A percentile compares a stretch with the other conserved stretches of the same genome.
phyloP scores from a whole-genome alignment of 2,329 filamentous ascomycete species.

The Trichothecium roseum region DNA sequence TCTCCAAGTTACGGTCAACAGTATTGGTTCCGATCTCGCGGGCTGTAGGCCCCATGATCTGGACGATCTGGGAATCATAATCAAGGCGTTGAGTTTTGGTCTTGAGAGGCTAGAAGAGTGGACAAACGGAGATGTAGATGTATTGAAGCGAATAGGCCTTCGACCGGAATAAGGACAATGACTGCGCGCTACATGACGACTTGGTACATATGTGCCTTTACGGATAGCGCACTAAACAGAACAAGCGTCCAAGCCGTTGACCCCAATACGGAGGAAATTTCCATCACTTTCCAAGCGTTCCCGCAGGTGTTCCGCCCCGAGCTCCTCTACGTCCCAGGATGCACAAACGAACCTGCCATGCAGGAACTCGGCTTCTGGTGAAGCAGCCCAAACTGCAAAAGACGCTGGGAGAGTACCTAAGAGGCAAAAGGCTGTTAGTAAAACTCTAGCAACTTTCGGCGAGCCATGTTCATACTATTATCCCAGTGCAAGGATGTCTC shows the following conservation, averaged over 20 bases:
- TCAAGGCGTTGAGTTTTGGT: background rate
- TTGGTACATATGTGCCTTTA: background rate
- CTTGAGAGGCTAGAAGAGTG: slow-evolving; percentile 1
- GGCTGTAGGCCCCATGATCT: background rate
- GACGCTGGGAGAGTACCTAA: slow-evolving; percentile 23
- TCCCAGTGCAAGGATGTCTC: slow-evolving; percentile 12
- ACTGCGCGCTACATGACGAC: too few species aligned
- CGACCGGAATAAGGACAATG: background rate
- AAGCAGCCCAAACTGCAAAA: slow-evolving; percentile 29
- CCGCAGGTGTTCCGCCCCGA: slow-evolving; percentile 11
- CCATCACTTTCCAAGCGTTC: slow-evolving; percentile 5
- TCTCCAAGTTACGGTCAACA: background rate
- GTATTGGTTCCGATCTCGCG: background rate
- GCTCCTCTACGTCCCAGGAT: slow-evolving; percentile 38
- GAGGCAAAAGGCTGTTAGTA: too few species aligned
- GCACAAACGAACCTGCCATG: slow-evolving; percentile 32
- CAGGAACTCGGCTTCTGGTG: slow-evolving; percentile 31
- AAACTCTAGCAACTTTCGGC: too few species aligned
- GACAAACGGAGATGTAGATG: background rate
- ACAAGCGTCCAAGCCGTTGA: too few species aligned
- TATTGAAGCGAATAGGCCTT: background rate
- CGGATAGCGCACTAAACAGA: background rate
- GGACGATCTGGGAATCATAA: background rate
- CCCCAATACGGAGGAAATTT: slow-evolving; percentile 1
- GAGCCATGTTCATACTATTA: too few species aligned